A percentile compares a stretch with the other conserved stretches of the same genome.
phyloP scores from a whole-genome alignment of 2,329 filamentous ascomycete genomes.

The Talaromyces sp. region DNA sequence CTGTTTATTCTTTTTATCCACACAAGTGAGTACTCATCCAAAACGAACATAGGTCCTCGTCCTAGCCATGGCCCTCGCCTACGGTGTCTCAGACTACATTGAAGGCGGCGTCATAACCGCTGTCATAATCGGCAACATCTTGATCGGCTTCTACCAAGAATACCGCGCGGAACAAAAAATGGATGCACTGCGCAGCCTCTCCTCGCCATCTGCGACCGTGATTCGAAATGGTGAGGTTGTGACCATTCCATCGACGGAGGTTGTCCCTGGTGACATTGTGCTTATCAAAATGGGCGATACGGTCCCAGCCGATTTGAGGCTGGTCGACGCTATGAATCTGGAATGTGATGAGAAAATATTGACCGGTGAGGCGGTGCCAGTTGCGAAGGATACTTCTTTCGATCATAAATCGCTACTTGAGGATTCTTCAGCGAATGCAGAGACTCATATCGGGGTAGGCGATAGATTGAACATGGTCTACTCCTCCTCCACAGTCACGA shows the following conservation, averaged over 20 bases:
- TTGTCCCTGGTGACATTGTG: constrained; percentile 59
- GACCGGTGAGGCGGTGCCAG: constrained; percentile 61
- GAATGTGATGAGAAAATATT: constrained; percentile 67
- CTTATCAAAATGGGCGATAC: constrained; percentile 55
- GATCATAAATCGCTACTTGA: constrained; percentile 21
- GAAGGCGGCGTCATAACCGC: constrained; percentile 59
- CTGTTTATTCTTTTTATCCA: background rate
- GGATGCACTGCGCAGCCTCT: constrained; percentile 54
- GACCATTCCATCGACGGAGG: constrained; percentile 53
- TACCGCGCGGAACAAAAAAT: constrained; percentile 60
- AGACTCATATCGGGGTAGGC: constrained; percentile 47
- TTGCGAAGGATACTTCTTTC: constrained; percentile 49
- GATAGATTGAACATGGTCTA: constrained; percentile 61
- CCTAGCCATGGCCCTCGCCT: constrained; percentile 66
- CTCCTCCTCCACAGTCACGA: constrained; percentile 59
- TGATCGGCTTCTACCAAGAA: constrained; percentile 60
- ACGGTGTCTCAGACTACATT: constrained; percentile 55
- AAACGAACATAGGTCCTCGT: constrained; percentile 60
- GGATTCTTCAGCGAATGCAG: constrained; percentile 17
- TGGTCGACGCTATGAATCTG: constrained; percentile 63
- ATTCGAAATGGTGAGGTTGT: constrained; percentile 54
- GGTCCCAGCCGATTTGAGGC: constrained; percentile 56
- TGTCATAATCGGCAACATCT: constrained; percentile 57
- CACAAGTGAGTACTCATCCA: background rate
- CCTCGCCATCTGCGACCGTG: constrained; percentile 55